phyloP scores from a whole-genome alignment of 2,329 filamentous ascomycete genomes.

The Pseudocercospora ulei region DNA sequence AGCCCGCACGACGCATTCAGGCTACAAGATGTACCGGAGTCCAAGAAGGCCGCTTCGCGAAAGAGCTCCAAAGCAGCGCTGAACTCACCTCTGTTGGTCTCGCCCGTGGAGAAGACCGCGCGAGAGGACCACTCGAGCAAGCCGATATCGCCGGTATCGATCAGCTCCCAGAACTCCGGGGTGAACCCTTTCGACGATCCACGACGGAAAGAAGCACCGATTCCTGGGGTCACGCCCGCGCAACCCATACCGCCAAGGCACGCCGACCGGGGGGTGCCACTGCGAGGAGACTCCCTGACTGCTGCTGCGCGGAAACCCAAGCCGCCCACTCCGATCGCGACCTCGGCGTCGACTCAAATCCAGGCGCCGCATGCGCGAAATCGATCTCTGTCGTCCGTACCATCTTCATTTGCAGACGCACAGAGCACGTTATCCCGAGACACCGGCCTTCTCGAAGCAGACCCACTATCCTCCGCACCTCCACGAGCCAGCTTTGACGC shows the following conservation, averaged over 20 bases:
- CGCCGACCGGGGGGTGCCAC: constrained; percentile 38
- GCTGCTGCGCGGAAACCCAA: constrained; percentile 27
- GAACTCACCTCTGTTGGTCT: constrained; percentile 37
- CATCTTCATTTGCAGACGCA: constrained; percentile 34
- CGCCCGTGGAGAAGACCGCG: constrained; percentile 30
- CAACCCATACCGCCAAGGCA: constrained; percentile 32
- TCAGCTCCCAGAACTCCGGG: constrained; percentile 34
- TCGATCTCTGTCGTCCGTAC: constrained; percentile 34
- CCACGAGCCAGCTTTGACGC: constrained; percentile 36
- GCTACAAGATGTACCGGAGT: constrained; percentile 67
- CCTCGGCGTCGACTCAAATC: constrained; percentile 24
- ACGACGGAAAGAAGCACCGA: constrained; percentile 29
- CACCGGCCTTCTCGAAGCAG: constrained; percentile 22
- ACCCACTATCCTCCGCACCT: constrained; percentile 16
- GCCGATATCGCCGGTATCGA: constrained; percentile 33
- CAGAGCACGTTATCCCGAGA: constrained; percentile 28
- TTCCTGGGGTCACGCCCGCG: constrained; percentile 27
- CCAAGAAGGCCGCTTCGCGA: constrained; percentile 43
- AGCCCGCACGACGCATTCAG: constrained; percentile 49
- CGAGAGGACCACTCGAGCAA: constrained; percentile 32
- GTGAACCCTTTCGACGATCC: constrained; percentile 36
- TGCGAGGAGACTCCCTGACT: constrained; percentile 53
- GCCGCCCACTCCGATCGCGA: constrained; percentile 37
- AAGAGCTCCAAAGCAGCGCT: constrained; percentile 42
- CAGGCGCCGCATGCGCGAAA: constrained; percentile 34